These are phyloP conservation scores for Pseudogymnoascus sp. DNA, from an alignment of 2,329 filamentous ascomycete species.

Conservation along the genomic window DNA sequence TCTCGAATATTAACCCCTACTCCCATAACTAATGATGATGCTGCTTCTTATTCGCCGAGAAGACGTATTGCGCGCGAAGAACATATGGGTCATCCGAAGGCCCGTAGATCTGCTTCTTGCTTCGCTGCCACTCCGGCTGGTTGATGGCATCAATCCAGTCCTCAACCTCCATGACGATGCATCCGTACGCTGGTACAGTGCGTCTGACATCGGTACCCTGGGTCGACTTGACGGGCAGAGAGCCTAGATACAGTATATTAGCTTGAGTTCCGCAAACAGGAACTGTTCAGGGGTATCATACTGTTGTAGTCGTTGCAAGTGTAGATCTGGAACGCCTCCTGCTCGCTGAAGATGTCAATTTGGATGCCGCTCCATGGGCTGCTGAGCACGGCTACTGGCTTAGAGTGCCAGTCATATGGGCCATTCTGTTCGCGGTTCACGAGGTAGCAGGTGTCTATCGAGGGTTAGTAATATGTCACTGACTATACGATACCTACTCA, in stretches of 20 bases:
- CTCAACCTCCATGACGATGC: slow-evolving; percentile 83
- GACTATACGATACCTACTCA: slow-evolving; percentile 28
- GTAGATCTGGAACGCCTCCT: slow-evolving; percentile 84
- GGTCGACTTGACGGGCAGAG: slow-evolving; percentile 57
- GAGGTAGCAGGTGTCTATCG: slow-evolving; percentile 56
- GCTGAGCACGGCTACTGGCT: slow-evolving; percentile 57
- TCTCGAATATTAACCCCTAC: background rate
- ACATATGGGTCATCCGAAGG: slow-evolving; percentile 53
- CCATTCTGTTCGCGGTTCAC: slow-evolving; percentile 52
- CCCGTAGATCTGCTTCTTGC: slow-evolving; percentile 48
- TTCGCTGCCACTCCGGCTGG: slow-evolving; percentile 75
- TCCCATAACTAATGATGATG: background rate
- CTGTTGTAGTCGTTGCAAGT: slow-evolving; percentile 72
- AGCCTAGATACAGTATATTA: slow-evolving; percentile 25
- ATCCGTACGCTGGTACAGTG: slow-evolving; percentile 67
- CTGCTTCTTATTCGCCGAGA: slow-evolving; percentile 28
- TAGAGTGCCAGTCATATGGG: slow-evolving; percentile 54
- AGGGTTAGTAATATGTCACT: slow-evolving; percentile 7
- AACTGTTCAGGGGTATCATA: slow-evolving; percentile 26
- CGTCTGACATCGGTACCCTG: slow-evolving; percentile 55
- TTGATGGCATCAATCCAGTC: slow-evolving; percentile 94
- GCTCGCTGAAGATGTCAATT: slow-evolving; percentile 72
- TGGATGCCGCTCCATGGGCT: slow-evolving; percentile 74
- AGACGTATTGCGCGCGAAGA: slow-evolving; percentile 53
- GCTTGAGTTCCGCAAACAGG: slow-evolving; percentile 24